Evolutionary conservation across 306 rosid species (phyloP), one percentile per base, ranked within the genome.

Genomic region (Rubus parviflorus): DNA sequence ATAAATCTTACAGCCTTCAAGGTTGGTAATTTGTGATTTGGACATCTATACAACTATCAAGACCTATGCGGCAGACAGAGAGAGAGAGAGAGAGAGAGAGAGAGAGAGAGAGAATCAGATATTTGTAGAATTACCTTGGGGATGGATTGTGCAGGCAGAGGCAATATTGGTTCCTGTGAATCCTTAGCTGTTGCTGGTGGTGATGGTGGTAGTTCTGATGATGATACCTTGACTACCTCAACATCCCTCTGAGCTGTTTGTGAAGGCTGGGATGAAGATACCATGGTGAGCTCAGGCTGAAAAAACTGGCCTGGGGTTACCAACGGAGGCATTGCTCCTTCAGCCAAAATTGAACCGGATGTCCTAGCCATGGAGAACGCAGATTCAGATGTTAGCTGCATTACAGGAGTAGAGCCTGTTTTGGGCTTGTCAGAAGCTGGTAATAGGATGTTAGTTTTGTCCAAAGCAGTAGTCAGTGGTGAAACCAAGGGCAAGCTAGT

Each of bases 241-340:
- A 92, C 95, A 81, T 92, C 93, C 86, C 87, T 89, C 57, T 88
- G 94, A 60, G 87, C 79, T 25, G 84, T 77, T 72, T 85, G 97
- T 25, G 82, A 78, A 84, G 91, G 68, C 71, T 79, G 91, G 63
- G 91, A 77, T 22, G 90, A 83, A 80, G 95, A 85, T 66, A 72
- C 90, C 64, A 62, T 57, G 30, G 90, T 43, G 70, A 92, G 79
- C 58, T 89, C 88, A 75, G 87, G 70, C 85, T 92, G 97, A 87
- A 88, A 83, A 70, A 94, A 83, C 84, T 94, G 97, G 60, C 95
- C 95, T 17, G 97, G 97, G 76, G 97, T 94, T 80, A 94, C 84
- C 81, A 92, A 79, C 54, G 92, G 77, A 73, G 91, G 97, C 53
- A 81, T 77, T 12, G 88, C 79, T 53, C 84, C 61, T 70, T 87